Percentiles rank a stretch among this genome's conserved stretches.
Conservation (phyloP, 306 rosid species). For the cucumber (Cucumis sativus) region DNA sequence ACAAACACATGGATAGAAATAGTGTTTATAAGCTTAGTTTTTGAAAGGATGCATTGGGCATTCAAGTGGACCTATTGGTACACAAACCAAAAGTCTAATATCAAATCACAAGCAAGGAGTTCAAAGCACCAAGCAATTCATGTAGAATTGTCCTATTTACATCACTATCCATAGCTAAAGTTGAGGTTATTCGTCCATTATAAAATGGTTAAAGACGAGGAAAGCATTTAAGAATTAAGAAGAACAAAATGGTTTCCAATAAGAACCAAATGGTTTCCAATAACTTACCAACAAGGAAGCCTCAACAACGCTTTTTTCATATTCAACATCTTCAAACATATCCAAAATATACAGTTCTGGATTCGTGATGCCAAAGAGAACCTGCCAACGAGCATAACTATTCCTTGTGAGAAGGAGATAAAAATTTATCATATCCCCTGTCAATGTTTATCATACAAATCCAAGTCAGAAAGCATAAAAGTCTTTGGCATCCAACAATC, state of each 20-base stretch:
- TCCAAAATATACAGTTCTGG: slow-evolving; percentile 52
- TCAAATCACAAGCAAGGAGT: neutral
- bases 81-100: neutral
- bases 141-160: neutral
- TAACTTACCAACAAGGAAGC: slow-evolving; percentile 34
- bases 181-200: neutral
- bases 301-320: slow-evolving; percentile 46
- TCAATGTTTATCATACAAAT: neutral
- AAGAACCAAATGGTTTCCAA: neutral
- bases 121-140: neutral
- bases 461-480: neutral
- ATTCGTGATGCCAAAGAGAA: slow-evolving; percentile 54
- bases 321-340: slow-evolving; percentile 73
- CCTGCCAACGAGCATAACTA: slow-evolving; percentile 25
- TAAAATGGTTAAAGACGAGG: neutral
- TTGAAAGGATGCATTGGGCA: no score
- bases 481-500: neutral
- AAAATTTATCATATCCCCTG: neutral
- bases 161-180: neutral
- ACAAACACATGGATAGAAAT: no score
- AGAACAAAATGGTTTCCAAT: neutral
- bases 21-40: no score
- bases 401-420: neutral
- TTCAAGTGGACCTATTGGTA: neutral
- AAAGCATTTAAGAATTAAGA: neutral